phyloP scores from a whole-genome alignment of 805 yeast species.

The Saturnispora besseyi region DNA sequence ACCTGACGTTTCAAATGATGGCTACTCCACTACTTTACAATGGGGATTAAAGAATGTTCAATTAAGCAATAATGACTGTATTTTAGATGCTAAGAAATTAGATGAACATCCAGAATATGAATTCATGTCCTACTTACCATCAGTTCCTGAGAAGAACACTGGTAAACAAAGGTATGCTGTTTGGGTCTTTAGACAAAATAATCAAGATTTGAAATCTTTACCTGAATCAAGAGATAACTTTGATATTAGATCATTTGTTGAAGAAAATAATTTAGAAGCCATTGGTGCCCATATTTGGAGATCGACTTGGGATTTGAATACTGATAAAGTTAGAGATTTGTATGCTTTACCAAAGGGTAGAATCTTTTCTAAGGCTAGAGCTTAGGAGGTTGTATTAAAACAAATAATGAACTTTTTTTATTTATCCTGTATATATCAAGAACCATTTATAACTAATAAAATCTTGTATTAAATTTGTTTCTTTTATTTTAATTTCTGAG shows the following conservation, averaged over 20 bases:
- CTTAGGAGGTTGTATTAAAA: constrained; percentile 10
- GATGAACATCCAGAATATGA: constrained; percentile 31
- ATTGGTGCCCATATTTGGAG: constrained; percentile 94
- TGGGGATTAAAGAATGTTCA: constrained; percentile 70
- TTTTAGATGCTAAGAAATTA: constrained; percentile 39
- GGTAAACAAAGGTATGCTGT: constrained; percentile 75
- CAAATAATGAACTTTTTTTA: neutral
- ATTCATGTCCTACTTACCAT: constrained; percentile 61
- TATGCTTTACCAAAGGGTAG: constrained; percentile 71
- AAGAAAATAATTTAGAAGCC: constrained; percentile 48
- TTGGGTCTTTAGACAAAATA: constrained; percentile 80
- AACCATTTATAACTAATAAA: neutral
- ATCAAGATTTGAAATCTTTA: constrained; percentile 17
- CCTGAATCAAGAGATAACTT: constrained; percentile 41
- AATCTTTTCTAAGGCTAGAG: constrained; percentile 60
- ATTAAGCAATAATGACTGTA: constrained; percentile 47
- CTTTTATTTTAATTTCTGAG: neutral
- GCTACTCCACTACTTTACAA: constrained; percentile 61
- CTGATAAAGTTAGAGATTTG: constrained; percentile 53
- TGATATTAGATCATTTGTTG: constrained; percentile 63
- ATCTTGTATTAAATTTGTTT: neutral
- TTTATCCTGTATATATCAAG: neutral
- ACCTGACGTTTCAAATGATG: constrained; percentile 64
- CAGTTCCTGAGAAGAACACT: constrained; percentile 82
- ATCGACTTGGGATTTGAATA: constrained; percentile 70